Evolutionary conservation across 1,139 yeast genomes (phyloP).

Genomic region (Geotrichum siamense): DNA sequence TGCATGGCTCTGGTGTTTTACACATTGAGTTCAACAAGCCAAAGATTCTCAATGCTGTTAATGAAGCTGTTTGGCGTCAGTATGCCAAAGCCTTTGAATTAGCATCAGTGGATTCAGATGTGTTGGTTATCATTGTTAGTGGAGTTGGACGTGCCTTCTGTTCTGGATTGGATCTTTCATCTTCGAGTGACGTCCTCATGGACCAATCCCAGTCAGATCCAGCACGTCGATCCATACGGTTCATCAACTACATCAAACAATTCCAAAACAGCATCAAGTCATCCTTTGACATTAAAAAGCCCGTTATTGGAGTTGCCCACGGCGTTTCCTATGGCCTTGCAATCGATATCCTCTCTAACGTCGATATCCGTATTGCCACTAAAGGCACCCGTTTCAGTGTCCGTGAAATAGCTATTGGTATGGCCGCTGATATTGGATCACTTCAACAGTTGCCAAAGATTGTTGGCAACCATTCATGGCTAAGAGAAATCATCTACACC

Average conservation of each 20-base stretch:
- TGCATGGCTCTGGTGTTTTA: slow-evolving; percentile 41
- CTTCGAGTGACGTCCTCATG: slow-evolving; percentile 17
- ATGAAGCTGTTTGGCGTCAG: slow-evolving; percentile 37
- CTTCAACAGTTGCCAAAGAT: slow-evolving; percentile 58
- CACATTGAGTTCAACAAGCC: slow-evolving; percentile 64
- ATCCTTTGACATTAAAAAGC: slow-evolving; percentile 32
- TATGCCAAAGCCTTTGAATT: slow-evolving; percentile 45
- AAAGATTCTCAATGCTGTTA: slow-evolving; percentile 52
- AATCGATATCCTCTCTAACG: slow-evolving; percentile 55
- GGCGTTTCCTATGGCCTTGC: slow-evolving; percentile 56
- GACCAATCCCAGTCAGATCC: slow-evolving; percentile 19
- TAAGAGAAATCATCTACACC: slow-evolving; percentile 57
- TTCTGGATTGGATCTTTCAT: slow-evolving; percentile 33
- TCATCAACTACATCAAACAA: slow-evolving; percentile 36
- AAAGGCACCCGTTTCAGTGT: slow-evolving; percentile 51
- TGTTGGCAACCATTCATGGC: slow-evolving; percentile 50
- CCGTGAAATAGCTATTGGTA: slow-evolving; percentile 65
- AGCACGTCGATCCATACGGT: slow-evolving; percentile 34
- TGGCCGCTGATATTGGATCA: slow-evolving; percentile 76
- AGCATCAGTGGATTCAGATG: slow-evolving; percentile 43
- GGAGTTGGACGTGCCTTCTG: slow-evolving; percentile 30
- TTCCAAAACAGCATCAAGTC: slow-evolving; percentile 50
- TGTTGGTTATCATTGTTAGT: slow-evolving; percentile 33
- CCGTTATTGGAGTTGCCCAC: slow-evolving; percentile 43
- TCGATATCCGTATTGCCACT: slow-evolving; percentile 52